Evolutionary conservation across 495 filamentous ascomycete species (phyloP), one percentile per base, ranked within the genome.

Genomic region (Cenococcum geophilum): DNA sequence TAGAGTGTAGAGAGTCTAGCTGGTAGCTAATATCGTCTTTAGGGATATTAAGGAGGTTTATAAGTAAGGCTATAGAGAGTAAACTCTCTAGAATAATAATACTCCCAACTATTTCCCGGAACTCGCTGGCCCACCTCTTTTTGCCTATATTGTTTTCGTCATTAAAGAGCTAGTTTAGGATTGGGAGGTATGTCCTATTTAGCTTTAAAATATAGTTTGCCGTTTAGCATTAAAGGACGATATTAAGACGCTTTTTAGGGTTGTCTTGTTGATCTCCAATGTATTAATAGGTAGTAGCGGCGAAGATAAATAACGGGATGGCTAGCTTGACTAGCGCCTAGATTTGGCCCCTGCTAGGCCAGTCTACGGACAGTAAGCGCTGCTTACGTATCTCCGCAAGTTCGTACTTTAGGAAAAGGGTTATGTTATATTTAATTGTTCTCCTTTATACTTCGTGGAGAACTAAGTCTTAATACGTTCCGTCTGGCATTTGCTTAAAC

Each of bases 281-380:
- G 27, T 40, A 67, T 8, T 62, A 62, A 60, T 56, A 64, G 11
- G 55, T 35, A 1, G 64, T 67, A 23, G 55, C 55, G 10, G 64
- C 64, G 45, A 67, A 67, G 51, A 67, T 67, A 40, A 67, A 67
- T 36, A 67, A 45, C 16, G 76, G 73, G 36, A 67, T 66, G 11
- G 79, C 71, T 50, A 68, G 71, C 25, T 72, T 21, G 14, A 70
- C 71, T 0, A 81, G 68, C 16, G 32, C 37, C 21, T 67, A 5
- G 52, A 76, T 68, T 11, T 22, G 35, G 12, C 64, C 9, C 25
- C 69, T 32, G 2, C 73, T 70, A 1, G 79, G 80, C 80, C 78
- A 83, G 18, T 56, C 54, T 51, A 22, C 6, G 23, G 40, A 21
- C 32, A 61, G 45, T 22, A 36, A 32, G 4, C 42, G 49, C 14